Base-by-base conservation (phyloP, 257 asterid species). In the Przewalskia tangutica region DNA sequence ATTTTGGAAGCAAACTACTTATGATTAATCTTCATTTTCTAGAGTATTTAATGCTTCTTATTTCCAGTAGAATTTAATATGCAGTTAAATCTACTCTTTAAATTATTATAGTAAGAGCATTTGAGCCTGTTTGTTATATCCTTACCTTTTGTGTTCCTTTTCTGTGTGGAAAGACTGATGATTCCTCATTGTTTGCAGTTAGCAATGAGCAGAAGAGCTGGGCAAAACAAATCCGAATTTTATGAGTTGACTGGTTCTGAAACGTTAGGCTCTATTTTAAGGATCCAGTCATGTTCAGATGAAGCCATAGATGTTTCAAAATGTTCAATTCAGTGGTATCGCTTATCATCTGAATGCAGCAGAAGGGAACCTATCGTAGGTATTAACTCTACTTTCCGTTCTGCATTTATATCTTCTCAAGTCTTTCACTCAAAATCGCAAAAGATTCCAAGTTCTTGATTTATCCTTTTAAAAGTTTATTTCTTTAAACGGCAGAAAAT, bases 281-380 rank as follows among this genome's bases (percentile, higher is more conserved):
- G 97, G 63, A 86, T 94, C 85, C 92, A 92, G 64, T 46, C 91
- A 46, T 89, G 95, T 89, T 90, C 95, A 63, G 90, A 90, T 23
- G 92, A 90, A 76, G 95, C 97, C 64, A 66, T 85, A 40, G 98
- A 95, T 80, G 96, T 92, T 85, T 89, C 91, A 18, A 95, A 90
- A 89, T 94, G 97, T 85, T 86, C 90, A 2, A 70, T 91, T 86
- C 99, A 95, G 56, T 95, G 99, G 99, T 91, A 87, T 83, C 98
- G 99, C 23, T 84, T 95, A 86, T 91, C 97, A 51, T 91, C 97
- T 79, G 94, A 95, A 81, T 92, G 97, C 86, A 95, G 98, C 91
- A 91, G 99, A 78, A 89, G 98, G 81, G 99, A 95, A 79, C 96
- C 97, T 70, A 95, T 95, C 42, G 63, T 88, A 83, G 99, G 99